Evolutionary conservation across 1,284 basidiomycete species (phyloP), one percentile per base, ranked within the genome.

Genomic region (Apiotrichum akiyoshidainum): DNA sequence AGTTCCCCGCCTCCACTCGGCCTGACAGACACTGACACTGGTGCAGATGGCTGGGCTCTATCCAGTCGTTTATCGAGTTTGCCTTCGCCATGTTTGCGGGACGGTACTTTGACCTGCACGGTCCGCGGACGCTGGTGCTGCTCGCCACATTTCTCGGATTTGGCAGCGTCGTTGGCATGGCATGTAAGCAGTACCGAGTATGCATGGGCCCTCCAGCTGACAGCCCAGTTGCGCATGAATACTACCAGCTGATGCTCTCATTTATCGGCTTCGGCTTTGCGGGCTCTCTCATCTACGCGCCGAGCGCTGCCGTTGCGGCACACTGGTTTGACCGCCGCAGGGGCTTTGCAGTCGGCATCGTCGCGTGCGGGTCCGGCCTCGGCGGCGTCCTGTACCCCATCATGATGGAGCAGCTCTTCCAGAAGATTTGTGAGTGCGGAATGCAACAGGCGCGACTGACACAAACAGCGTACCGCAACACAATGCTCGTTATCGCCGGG

Each of bases 381-480:
- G 73, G 71, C 5, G 75, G 75, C 14, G 69, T 78, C 10, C 65
- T 76, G 51, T 74, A 75, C 53, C 76, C 76, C 9, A 72, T 78
- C 55, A 66, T 69, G 50, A 56, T 78, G 17, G 67, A 70, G 54
- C 61, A 64, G 26, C 62, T 78, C 5, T 69, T 78, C 37, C 55
- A 59, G 22, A 17, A 55, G 37, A 40, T 69, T 13, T 55, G 71
- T 73, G 46, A 57, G 71, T 70, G 16, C 7, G 39, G 39, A 33
- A 31, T 45, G 31, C 8, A 7, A 6, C 5, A 13, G 2, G 22
- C 6, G 16, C 41, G 22, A n/a, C 46, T 17, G 22, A 44, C 34
- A 53, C 17, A 7, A n/a, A 6, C 58, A 72, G 73, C 64, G 21
- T 78, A 74, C 59, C 67, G 73, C 17, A 61, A 76, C 55, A 64